Base-by-base conservation (phyloP, 257 asterid species). In the Lantana camara region DNA sequence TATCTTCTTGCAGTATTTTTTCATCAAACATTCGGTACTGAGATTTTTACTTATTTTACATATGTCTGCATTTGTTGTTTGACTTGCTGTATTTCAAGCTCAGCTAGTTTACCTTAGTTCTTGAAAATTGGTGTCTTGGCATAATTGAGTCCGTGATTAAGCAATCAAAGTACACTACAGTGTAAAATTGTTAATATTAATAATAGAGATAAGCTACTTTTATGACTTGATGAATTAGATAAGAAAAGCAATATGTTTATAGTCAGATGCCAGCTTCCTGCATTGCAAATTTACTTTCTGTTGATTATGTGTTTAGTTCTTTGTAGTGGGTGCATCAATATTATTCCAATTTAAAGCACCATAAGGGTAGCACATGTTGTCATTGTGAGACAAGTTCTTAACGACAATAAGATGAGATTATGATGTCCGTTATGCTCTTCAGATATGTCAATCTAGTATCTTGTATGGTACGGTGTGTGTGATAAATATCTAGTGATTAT, bases 1-100 rank as follows among this genome's bases (percentile, higher is more conserved):
- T 63, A 53, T 46, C 48, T 63, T 46, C 0, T 14, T 29, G 20
- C 72, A 15, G n/a, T 55, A 44, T 38, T 61, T 69, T 17, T 55
- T 11, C 32, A 60, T 48, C 16, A 55, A 46, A 8, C 24, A 32
- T 63, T 64, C 57, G 66, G 38, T 64, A n/a, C 16, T 22, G 66
- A 45, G 13, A 27, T 44, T 56, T 13, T 27, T 16, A 4, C 13
- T 48, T 29, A 41, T 17, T 17, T 22, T 16, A 29, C 53, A 56
- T 21, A 32, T 37, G 59, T 17, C 55, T 48, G 50, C 40, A 58
- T 11, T 44, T 64, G 44, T 42, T 29, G 19, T n/a, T 60, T 59
- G 15, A 19, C 29, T 17, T 44, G 30, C 38, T 49, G 22, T 32
- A 30, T 52, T 44, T 51, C 54, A 57, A 49, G 51, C 59, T 57